Evolutionary conservation across 129 eudicot genomes (phyloP), one percentile per base, ranked within the genome.

Genomic region (Gnaphalium uliginosum): DNA sequence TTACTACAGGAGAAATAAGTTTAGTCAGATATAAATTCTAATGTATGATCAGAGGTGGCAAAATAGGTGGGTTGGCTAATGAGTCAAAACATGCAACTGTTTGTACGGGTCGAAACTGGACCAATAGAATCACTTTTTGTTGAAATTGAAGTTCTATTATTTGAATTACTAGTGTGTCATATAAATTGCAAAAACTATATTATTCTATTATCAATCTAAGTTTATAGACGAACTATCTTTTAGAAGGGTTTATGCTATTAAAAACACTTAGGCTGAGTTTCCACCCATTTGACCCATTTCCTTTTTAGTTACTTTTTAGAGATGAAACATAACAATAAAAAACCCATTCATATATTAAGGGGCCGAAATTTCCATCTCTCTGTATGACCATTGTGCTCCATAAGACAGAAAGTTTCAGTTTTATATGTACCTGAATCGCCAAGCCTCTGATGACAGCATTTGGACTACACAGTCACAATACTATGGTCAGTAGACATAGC

Each of bases 371-470:
- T 22, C 15, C 15, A 21, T 22, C 29, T 23, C 29, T n/a, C 0
- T 57, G 22, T 62, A 63, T 8, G 78, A 25, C 25, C 32, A 27
- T 56, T 8, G 50, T 62, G 7, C 27, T 50, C 64, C 18, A 0
- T 37, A 65, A 24, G 37, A 61, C 58, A 75, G 41, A 21, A 4
- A 68, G 27, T 68, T 74, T 60, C 3, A 71, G 18, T 9, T 66
- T 17, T 8, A 58, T 37, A 75, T 21, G 32, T 81, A 90, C 98
- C 98, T 83, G 90, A 73, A 83, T 33, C 56, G n/a, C 66, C 76
- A 64, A 78, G 80, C 72, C 67, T 86, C 57, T 70, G 74, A 74
- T 72, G 86, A 81, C 96, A 88, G 87, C 98, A 93, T 62, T 78
- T 84, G 7, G 96, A 83, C 98, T 93, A 76, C 73, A 78, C 27